Percentiles rank a stretch among this genome's conserved stretches.
phyloP scores from a whole-genome alignment of 768 basidiomycete genomes.

The Pholiota molesta region DNA sequence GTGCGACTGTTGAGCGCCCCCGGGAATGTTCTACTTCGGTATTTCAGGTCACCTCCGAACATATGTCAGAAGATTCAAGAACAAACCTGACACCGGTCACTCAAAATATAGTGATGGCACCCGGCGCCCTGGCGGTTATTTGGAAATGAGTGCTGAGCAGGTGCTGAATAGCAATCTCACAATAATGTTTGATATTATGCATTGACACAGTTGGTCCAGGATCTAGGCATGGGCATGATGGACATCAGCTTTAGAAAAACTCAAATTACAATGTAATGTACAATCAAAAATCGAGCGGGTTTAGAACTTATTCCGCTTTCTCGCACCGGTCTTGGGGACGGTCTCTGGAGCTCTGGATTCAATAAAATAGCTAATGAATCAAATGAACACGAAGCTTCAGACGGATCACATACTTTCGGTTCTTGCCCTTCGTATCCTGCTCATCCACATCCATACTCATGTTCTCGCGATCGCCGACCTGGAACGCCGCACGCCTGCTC shows the following conservation, averaged over 20 bases:
- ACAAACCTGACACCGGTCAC: no score
- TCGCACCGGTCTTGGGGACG: conserved; percentile 44
- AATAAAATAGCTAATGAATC: neutral
- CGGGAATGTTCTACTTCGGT: no score
- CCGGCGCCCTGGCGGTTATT: no score
- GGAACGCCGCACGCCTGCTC: conserved; percentile 23
- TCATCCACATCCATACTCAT: conserved; percentile 73
- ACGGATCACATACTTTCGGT: conserved; percentile 54
- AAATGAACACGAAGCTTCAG: neutral
- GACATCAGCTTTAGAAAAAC: neutral
- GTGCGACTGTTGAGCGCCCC: no score
- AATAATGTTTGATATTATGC: no score
- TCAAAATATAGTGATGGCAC: no score
- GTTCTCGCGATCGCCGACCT: conserved; percentile 33
- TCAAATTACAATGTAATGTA: conserved; percentile 2
- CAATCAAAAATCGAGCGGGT: neutral
- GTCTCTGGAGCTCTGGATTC: conserved; percentile 42
- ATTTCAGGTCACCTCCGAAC: no score
- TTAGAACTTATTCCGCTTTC: conserved; percentile 64
- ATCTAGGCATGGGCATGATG: no score
- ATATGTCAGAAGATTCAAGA: no score
- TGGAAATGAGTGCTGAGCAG: no score
- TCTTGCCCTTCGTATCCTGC: conserved; percentile 55
- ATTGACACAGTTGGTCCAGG: no score
- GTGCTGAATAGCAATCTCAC: no score